Base-by-base conservation (phyloP, 1,139 yeast genomes). In the Candida tetrigidarum region DNA sequence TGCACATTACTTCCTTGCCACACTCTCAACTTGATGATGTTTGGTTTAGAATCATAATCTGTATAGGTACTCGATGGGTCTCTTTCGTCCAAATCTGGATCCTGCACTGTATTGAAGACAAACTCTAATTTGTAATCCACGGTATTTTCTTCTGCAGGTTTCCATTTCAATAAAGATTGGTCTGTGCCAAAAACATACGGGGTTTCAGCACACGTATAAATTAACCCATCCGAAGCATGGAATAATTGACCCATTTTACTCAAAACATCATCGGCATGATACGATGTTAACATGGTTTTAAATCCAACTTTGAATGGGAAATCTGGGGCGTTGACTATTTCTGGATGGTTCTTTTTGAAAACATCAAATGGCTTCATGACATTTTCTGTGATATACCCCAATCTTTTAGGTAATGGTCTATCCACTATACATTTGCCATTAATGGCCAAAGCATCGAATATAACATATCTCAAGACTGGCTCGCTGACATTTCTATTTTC, bases 131-230 rank as follows among this genome's bases (percentile, higher is more conserved):
- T 84, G 65, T 89, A 93, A 65, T 95, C 99, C 28, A 95, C 79
- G 0, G 97, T 85, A 58, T 95, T 95, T 64, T 93, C 99, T 49
- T 89, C 88, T 8, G 96, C 91, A 0, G 99, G 98, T 58, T 95
- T 95, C 99, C 99, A 95, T 64, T 95, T 95, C 45, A 95, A 68
- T 39, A 87, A 63, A 2, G 86, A 81, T 3, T 81, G 78, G 62
- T 93, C 98, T 0, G 98, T 92, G 10, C 98, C 98, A 53, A 84
- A 82, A 3, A 81, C 77, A 65, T 95, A 95, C 0, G 96, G 96
- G 0, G 95, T 81, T 48, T 83, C 90, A 28, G 95, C 88, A 55
- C 96, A 89, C 1, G 99, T 95, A 63, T 90, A 89, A 49, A 95
- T 90, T 32, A 95, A 76, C 1, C 99, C 99, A 67, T 95, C 99